Evolutionary conservation across 352 stramenopile species (phyloP).

Genomic region (Phytophthora pluvialis): DNA sequence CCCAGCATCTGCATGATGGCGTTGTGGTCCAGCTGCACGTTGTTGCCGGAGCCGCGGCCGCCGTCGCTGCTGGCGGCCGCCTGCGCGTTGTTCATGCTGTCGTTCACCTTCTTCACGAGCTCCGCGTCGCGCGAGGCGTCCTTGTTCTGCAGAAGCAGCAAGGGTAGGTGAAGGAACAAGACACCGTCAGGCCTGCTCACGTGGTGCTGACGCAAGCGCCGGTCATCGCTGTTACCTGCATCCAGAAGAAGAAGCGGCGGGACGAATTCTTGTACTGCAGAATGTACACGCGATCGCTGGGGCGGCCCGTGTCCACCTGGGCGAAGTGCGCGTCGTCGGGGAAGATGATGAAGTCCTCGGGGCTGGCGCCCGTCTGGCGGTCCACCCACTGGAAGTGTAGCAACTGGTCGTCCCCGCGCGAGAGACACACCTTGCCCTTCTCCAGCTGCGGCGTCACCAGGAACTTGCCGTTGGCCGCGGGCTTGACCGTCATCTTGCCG

Average conservation of each 20-base stretch:
- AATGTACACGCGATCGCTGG: slow-evolving; percentile 89
- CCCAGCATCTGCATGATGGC: slow-evolving; percentile 93
- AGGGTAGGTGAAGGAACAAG: not conserved
- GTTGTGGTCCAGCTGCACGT: slow-evolving; percentile 89
- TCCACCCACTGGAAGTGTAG: slow-evolving; percentile 95
- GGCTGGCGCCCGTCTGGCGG: slow-evolving; percentile 79
- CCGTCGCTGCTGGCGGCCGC: slow-evolving; percentile 42
- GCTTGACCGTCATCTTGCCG: slow-evolving; percentile 87
- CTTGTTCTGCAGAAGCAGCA: slow-evolving; percentile 67
- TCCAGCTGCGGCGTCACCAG: slow-evolving; percentile 88
- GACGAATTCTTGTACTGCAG: slow-evolving; percentile 94
- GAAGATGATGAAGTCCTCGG: slow-evolving; percentile 94
- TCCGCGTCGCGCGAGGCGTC: slow-evolving; percentile 89
- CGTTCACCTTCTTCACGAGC: slow-evolving; percentile 87
- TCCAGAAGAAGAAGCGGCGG: slow-evolving; percentile 95
- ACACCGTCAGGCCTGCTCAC: not conserved
- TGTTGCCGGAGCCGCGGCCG: slow-evolving; percentile 43
- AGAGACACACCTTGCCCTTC: slow-evolving; percentile 91
- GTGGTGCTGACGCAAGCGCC: not conserved
- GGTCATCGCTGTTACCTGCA: slow-evolving; percentile 69
- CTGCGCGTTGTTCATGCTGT: slow-evolving; percentile 89
- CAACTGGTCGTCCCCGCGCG: slow-evolving; percentile 88
- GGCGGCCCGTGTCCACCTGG: slow-evolving; percentile 88
- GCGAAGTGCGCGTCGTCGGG: slow-evolving; percentile 90
- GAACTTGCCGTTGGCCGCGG: slow-evolving; percentile 86